Percentiles rank a stretch among this genome's conserved stretches.
These are phyloP conservation scores for Scalesia atractyloides DNA, from an alignment of 129 eudicot genomes.

Conservation along the genomic window DNA sequence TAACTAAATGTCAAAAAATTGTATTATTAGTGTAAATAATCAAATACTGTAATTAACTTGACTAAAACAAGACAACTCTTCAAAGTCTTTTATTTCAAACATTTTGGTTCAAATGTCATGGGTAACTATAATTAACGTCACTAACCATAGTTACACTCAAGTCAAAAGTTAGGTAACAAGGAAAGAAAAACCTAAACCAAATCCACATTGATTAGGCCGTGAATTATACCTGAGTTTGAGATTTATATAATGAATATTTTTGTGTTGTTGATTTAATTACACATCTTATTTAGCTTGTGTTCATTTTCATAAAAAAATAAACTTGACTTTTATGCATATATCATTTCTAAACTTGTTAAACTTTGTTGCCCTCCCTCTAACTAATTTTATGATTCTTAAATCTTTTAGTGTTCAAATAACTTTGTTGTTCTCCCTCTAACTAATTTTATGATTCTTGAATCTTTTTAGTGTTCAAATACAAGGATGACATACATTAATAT, in stretches of 20 bases:
- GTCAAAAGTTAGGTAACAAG: not conserved
- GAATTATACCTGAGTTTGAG: too few relatives aligned
- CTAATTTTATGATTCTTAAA: not conserved
- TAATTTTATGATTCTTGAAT: not conserved
- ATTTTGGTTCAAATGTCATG: not conserved
- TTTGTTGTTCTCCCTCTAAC: not conserved
- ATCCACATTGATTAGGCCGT: not conserved
- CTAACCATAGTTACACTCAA: not conserved
- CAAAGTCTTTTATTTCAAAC: not conserved
- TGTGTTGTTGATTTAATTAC: too few relatives aligned
- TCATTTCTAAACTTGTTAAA: not conserved
- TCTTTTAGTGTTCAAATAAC: not conserved
- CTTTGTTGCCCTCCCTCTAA: not conserved
- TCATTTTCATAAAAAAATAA: too few relatives aligned
- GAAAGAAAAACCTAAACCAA: not conserved
- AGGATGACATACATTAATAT: too few relatives aligned
- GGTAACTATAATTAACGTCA: not conserved
- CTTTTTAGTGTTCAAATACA: not conserved
- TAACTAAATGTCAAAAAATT: not conserved
- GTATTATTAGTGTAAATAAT: too few relatives aligned
- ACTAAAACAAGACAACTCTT: not conserved
- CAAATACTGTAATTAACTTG: too few relatives aligned
- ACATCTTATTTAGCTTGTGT: not conserved
- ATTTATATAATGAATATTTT: too few relatives aligned
- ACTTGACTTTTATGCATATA: not conserved